These are phyloP conservation scores for Wickerhamomyces subpelliculosus DNA, from an alignment of 805 yeast genomes.

Conservation along the genomic window DNA sequence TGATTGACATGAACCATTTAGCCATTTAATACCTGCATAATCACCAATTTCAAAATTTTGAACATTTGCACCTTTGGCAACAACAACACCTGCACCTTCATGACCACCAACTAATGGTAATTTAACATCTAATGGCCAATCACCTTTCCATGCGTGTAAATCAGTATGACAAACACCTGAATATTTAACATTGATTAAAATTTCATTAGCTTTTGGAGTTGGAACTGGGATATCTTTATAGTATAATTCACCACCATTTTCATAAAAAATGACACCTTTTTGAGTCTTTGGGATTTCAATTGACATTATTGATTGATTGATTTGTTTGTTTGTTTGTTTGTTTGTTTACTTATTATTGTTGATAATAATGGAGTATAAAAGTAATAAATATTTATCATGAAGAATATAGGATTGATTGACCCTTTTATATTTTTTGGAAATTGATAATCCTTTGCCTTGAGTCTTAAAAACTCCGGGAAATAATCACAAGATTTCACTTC, in stretches of 20 bases:
- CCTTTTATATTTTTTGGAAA: too few relatives aligned
- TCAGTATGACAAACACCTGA: constrained; percentile 66
- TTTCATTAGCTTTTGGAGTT: constrained; percentile 48
- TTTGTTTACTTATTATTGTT: neutral
- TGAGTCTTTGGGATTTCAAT: constrained; percentile 46
- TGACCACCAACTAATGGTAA: constrained; percentile 62
- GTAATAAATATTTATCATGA: too few relatives aligned
- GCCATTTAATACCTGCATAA: constrained; percentile 57
- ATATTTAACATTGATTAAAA: constrained; percentile 50
- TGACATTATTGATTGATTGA: neutral
- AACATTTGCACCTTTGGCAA: constrained; percentile 48
- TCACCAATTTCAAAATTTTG: constrained; percentile 52
- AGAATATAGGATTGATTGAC: too few relatives aligned
- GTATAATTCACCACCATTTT: constrained; percentile 39
- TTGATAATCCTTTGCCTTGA: too few relatives aligned
- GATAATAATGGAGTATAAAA: neutral
- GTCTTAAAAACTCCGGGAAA: too few relatives aligned
- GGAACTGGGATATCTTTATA: constrained; percentile 55
- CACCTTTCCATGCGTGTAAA: constrained; percentile 64
- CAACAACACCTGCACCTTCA: constrained; percentile 64
- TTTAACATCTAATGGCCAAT: constrained; percentile 53
- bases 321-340: too few relatives aligned
- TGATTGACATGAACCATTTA: constrained; percentile 51
- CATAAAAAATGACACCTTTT: constrained; percentile 46
- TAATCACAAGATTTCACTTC: too few relatives aligned